These are phyloP conservation scores for Cyamopsis tetragonoloba DNA, from an alignment of 306 rosid genomes.

Conservation along the genomic window DNA sequence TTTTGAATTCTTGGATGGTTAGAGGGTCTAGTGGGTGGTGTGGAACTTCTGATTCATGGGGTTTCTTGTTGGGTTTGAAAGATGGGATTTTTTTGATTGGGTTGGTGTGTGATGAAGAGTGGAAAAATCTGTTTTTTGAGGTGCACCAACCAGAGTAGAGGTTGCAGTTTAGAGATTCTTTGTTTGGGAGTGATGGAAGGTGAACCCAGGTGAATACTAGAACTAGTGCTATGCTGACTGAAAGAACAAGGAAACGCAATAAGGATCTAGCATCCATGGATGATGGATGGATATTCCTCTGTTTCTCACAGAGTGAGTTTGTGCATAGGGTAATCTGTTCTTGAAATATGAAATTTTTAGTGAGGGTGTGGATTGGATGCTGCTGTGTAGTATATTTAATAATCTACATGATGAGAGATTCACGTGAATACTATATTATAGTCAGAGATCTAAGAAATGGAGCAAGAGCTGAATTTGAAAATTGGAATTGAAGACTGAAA, in stretches of 20 bases:
- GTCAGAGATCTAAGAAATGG: neutral
- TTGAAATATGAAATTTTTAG: neutral
- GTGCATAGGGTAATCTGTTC: too few relatives aligned
- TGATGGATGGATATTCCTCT: neutral
- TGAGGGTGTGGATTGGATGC: too few relatives aligned
- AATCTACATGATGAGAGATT: neutral
- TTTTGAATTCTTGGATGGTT: constrained; percentile 58
- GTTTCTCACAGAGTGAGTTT: neutral
- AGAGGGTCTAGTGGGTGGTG: constrained; percentile 89
- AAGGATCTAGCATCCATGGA: constrained; percentile 53
- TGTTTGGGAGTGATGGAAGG: constrained; percentile 36
- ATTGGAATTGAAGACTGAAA: neutral
- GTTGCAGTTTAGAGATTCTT: constrained; percentile 45
- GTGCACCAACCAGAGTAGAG: constrained; percentile 55
- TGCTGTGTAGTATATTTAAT: too few relatives aligned
- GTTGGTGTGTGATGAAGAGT: constrained; percentile 13
- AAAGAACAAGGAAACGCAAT: constrained; percentile 39
- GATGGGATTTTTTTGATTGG: constrained; percentile 14
- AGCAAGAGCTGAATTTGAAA: neutral
- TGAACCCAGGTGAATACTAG: constrained; percentile 50
- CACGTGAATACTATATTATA: neutral
- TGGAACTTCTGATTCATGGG: constrained; percentile 36
- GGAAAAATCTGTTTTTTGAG: constrained; percentile 51
- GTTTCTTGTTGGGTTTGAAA: constrained; percentile 25
- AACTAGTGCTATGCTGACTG: constrained; percentile 24